Base-by-base conservation (phyloP, 768 basidiomycete species). In the Lactifluus hygrophoroides region DNA sequence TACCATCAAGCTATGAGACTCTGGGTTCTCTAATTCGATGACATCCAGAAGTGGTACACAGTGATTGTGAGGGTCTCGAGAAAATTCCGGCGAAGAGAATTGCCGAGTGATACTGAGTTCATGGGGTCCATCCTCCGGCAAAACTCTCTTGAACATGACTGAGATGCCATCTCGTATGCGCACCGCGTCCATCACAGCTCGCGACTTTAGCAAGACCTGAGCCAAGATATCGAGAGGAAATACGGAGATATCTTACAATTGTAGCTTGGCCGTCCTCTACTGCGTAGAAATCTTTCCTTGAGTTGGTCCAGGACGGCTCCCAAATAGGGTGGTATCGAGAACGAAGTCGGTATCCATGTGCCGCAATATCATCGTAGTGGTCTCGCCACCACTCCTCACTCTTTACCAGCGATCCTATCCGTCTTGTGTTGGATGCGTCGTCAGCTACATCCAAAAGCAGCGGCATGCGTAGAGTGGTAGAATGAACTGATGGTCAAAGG, bases 11-110 rank as follows among this genome's bases (percentile, higher is more conserved):
- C 38, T 16, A 23, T 32, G 6, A 63, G 37, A 19, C 64, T 56
- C 13, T 28, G 21, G 6, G 57, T 55, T 14, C 21, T 43, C 66
- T 19, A 63, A 46, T 19, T 59, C 27, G 2, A 70, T 47, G 7
- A 66, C 58, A 3, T 70, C 70, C 49, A 58, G 43, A 11, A 69
- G 44, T 1, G 66, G 65, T 17, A 65, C 60, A 46, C 66, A 66
- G 50, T 71, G 69, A 46, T 70, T 72, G 5, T 59, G 53, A 3
- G 69, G 65, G 49, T 74, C 68, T 3, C 59, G 38, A 1, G 56
- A 34, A 5, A 69, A 50, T 1, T 60, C 49, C 28, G 63, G 58
- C 0, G 66, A 59, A 1, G 61, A 60, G 35, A 62, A 59, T 16
- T 27, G 5, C 5, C 19, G 21, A 19, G 51, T 47, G 14, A 62